Base-by-base conservation (phyloP, 306 rosid genomes). In the Mimosa bimucronata region DNA sequence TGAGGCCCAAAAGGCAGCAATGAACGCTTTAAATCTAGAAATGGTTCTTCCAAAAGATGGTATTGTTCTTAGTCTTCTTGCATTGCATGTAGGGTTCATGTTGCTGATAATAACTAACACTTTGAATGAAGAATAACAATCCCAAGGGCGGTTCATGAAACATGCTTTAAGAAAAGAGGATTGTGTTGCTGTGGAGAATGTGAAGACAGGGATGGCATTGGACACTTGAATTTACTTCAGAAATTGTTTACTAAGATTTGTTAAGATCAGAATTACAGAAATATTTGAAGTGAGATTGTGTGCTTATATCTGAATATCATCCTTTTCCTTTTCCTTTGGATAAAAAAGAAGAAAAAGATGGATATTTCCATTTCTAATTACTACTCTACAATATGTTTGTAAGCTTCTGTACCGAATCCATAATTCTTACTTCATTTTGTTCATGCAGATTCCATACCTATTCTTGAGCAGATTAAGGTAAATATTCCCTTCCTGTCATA, bases 41-140 rank as follows among this genome's bases (percentile, higher is more conserved):
- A 23, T 76, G 65, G 82, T 87, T 75, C 88, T 89, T 81, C 88
- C 90, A 7, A 64, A 65, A 30, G 81, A 83, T 30, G 90, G 89
- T 81, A 78, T n/a, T 40, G 60, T 79, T 60, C 30, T 50, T 18
- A 28, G 70, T 41, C 40, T 12, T 82, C 71, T 61, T 28, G 40
- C 38, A 61, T 48, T 38, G 71, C 30, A 62, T 6, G 29, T 69
- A 13, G 38, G 31, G 16, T 37, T 57, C 28, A 38, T 57, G 52
- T 3, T 74, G 21, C 66, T 34, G 6, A 41, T 52, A 11, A 30
- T 34, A 52, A 31, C 23, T 2, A 53, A 37, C 50, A 53, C 48
- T 53, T n/a, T 8, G n/a, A 31, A 34, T 74, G 34, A 41, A 30
- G 31, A 21, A 53, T 52, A 37, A 19, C n/a, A 37, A n/a, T 34